phyloP scores from a whole-genome alignment of 75 land plant species.

The Pinus tabuliformis region DNA sequence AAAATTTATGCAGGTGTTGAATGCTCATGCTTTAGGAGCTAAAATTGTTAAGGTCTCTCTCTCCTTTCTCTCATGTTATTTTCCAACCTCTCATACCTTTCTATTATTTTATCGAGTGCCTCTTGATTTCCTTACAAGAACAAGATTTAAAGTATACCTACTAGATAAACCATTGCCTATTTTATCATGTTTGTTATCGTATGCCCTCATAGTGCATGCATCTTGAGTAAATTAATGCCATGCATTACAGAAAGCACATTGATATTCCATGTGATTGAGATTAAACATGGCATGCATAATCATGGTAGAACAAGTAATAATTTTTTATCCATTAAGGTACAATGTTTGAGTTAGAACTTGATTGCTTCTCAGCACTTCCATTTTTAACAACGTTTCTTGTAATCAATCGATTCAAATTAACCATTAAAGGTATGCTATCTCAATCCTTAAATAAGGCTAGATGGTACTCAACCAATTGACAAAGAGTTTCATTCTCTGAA shows the following conservation, averaged over 20 bases:
- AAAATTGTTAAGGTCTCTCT: constrained; percentile 67
- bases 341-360: neutral
- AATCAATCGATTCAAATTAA: too few species aligned
- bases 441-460: too few species aligned
- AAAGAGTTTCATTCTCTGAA: too few species aligned
- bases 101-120: neutral
- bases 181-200: neutral
- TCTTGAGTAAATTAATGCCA: neutral
- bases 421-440: too few species aligned
- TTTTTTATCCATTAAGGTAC: neutral
- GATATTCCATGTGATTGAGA: neutral
- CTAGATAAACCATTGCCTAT: neutral
- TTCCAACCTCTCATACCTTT: neutral
- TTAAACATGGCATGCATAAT: neutral
- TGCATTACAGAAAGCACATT: neutral
- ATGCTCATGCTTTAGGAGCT: constrained; percentile 70
- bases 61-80: neutral
- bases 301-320: neutral
- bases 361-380: neutral
- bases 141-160: neutral
- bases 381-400: neutral
- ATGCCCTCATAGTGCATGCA: neutral
- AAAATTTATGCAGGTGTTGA: constrained; percentile 48
- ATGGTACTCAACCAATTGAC: too few species aligned
- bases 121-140: neutral